phyloP scores from a whole-genome alignment of 2,329 filamentous ascomycete genomes.

The Botrytis aclada region DNA sequence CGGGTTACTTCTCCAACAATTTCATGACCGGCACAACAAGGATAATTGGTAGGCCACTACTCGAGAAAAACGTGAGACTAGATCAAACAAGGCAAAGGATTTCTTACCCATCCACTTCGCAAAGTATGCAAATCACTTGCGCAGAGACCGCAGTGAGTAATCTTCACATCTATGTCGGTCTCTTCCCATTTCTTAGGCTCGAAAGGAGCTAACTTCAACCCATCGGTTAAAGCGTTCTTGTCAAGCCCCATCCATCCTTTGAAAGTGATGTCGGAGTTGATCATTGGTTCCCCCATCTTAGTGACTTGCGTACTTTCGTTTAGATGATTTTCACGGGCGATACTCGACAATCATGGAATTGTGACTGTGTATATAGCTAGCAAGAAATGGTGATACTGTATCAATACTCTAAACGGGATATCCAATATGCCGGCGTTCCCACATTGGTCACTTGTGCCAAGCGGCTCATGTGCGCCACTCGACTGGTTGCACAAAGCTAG shows the following conservation, averaged over 20 bases:
- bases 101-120: slow-evolving; percentile 30
- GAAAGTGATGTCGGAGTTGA: slow-evolving; percentile 1
- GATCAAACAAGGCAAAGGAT: neutral
- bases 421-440: neutral
- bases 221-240: slow-evolving; percentile 29
- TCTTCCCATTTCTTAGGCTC: slow-evolving; percentile 46
- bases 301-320: neutral
- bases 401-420: neutral
- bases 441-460: neutral
- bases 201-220: slow-evolving; percentile 36
- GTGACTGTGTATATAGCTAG: neutral
- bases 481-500: neutral
- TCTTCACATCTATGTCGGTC: slow-evolving; percentile 44
- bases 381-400: neutral
- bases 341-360: neutral
- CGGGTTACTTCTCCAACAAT: slow-evolving; percentile 46
- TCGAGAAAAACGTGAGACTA: neutral
- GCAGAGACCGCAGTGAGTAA: slow-evolving; percentile 49
- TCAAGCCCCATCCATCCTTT: slow-evolving; percentile 37
- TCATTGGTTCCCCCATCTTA: neutral
- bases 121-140: slow-evolving; percentile 37
- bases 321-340: neutral
- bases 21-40: slow-evolving; percentile 47
- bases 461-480: neutral
- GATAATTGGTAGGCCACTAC: slow-evolving; percentile 40